Evolutionary conservation across 371 early-diverging fungal genomes (phyloP).

Genomic region (Coemansia linderi): DNA sequence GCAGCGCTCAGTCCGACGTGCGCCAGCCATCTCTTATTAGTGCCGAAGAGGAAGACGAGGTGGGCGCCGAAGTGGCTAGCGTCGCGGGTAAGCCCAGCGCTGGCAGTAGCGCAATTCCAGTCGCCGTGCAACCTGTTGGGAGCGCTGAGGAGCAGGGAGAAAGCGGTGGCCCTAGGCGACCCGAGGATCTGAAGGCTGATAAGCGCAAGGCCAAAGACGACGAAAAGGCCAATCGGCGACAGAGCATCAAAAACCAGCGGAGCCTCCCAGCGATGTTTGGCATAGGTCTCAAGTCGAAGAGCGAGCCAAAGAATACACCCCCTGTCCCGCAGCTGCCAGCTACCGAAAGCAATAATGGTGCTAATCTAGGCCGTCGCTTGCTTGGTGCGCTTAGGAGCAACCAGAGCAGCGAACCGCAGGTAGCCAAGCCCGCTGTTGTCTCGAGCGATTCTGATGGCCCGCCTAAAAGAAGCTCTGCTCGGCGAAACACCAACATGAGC

Average conservation of each 20-base stretch:
- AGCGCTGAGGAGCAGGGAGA: not conserved
- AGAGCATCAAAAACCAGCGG: slow-evolving; percentile 51
- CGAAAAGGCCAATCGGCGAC: slow-evolving; percentile 40
- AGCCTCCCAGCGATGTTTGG: slow-evolving; percentile 52
- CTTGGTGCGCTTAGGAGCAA: slow-evolving; percentile 39
- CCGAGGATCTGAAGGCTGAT: slow-evolving; percentile 4
- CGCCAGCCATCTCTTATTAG: slow-evolving; percentile 4
- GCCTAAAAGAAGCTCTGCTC: slow-evolving; percentile 7
- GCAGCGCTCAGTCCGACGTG: slow-evolving; percentile 3
- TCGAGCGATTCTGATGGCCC: not conserved
- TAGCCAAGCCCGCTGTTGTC: not conserved
- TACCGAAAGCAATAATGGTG: slow-evolving; percentile 4
- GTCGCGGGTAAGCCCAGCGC: not conserved
- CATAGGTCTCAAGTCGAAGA: slow-evolving; percentile 32
- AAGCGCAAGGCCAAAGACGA: slow-evolving; percentile 20
- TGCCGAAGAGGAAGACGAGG: not conserved
- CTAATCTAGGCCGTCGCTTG: slow-evolving; percentile 43
- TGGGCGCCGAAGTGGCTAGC: not conserved
- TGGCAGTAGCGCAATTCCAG: slow-evolving; percentile 5
- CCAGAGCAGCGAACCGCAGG: slow-evolving; percentile 20
- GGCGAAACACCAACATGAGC: slow-evolving; percentile 10
- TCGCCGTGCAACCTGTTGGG: not conserved
- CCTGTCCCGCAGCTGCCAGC: slow-evolving; percentile 39
- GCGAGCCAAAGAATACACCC: slow-evolving; percentile 28
- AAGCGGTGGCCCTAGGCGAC: not conserved